Conservation (phyloP, 306 rosid species). For the Cyamopsis tetragonoloba region DNA sequence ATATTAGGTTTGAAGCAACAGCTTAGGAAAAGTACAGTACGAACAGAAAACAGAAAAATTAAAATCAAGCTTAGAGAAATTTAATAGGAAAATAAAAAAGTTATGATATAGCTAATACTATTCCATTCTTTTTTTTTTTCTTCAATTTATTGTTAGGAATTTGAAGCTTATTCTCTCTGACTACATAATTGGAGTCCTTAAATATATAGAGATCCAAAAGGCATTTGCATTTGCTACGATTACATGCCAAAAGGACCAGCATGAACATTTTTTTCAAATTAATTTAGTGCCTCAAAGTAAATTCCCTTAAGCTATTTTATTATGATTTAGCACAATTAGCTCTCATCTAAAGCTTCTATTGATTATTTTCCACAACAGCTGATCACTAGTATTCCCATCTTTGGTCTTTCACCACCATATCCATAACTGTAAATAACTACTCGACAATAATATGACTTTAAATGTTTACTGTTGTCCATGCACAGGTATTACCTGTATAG, state of each 20-base stretch:
- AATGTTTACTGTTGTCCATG: background rate
- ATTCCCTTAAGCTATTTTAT: background rate
- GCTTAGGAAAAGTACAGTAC: background rate
- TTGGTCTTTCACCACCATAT: background rate
- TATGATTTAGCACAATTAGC: background rate
- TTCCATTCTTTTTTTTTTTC: constrained; percentile 13
- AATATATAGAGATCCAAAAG: constrained; percentile 3
- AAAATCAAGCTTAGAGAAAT: background rate
- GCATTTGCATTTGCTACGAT: background rate
- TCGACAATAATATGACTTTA: background rate
- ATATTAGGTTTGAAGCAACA: constrained; percentile 11
- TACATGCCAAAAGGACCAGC: background rate
- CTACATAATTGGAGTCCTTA: background rate
- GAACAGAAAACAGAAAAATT: background rate
- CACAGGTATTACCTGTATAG: background rate
- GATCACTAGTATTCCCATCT: background rate
- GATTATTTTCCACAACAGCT: background rate
- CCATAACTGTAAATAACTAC: background rate
- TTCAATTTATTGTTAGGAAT: background rate
- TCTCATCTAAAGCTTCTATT: background rate
- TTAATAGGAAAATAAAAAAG: background rate
- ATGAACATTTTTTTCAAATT: background rate
- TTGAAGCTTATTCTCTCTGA: constrained; percentile 11
- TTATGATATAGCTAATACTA: background rate
- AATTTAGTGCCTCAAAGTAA: background rate